These are phyloP conservation scores for Orbilia javanica DNA, from an alignment of 2,329 filamentous ascomycete genomes.

Conservation along the genomic window DNA sequence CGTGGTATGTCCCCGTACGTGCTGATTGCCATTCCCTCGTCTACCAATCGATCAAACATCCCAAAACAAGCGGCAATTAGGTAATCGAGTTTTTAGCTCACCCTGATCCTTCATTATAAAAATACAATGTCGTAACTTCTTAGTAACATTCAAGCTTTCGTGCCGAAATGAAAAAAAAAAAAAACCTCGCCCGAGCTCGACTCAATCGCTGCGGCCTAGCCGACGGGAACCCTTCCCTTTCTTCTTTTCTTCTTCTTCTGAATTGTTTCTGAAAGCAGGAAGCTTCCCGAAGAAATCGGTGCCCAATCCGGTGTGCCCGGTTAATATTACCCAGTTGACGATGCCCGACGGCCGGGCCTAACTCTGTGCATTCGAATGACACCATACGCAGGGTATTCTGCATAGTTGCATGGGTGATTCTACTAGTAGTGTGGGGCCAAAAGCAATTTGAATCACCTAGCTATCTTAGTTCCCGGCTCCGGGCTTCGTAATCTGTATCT, in stretches of 20 bases:
- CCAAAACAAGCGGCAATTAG: conserved; percentile 16
- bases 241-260: background rate
- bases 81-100: conserved; percentile 11
- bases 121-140: background rate
- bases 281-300: conserved; percentile 1
- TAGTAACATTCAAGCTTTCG: background rate
- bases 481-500: background rate
- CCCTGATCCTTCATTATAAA: conserved; percentile 49
- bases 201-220: conserved; percentile 8
- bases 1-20: background rate
- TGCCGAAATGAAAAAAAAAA: background rate
- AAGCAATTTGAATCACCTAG: background rate
- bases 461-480: background rate
- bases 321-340: conserved; percentile 22
- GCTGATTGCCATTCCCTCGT: conserved; percentile 3
- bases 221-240: background rate
- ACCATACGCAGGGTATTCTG: conserved; percentile 12
- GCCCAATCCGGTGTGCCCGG: conserved; percentile 20
- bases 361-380: background rate
- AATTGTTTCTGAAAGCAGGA: background rate
- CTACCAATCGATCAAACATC: conserved; percentile 8
- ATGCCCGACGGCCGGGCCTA: conserved; percentile 17
- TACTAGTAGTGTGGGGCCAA: background rate
- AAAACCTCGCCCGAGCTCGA: too few relatives aligned
- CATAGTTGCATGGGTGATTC: background rate